Percentiles rank a stretch among this genome's conserved stretches.
phyloP scores from a whole-genome alignment of 1,284 basidiomycete genomes.

The Pterula multifida region DNA sequence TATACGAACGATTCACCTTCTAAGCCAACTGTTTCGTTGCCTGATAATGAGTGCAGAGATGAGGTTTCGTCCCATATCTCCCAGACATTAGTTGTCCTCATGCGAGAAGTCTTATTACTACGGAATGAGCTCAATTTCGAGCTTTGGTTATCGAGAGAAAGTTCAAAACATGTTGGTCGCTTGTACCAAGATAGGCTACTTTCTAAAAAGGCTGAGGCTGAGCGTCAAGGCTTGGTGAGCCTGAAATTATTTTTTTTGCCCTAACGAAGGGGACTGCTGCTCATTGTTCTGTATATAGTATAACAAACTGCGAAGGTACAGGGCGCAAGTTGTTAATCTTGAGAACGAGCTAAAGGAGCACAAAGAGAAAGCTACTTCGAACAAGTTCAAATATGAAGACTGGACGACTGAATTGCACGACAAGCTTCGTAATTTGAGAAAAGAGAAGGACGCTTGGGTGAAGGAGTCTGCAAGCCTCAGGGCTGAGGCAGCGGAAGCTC shows the following conservation, averaged over 20 bases:
- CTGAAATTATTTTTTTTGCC: constrained; percentile 1
- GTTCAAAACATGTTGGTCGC: constrained; percentile 66
- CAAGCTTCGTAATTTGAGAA: constrained; percentile 51
- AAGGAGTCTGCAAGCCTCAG: constrained; percentile 48
- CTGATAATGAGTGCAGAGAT: constrained; percentile 7
- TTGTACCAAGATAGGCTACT: constrained; percentile 63
- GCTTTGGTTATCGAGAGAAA: constrained; percentile 67
- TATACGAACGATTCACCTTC: constrained; percentile 8
- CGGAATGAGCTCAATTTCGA: constrained; percentile 75
- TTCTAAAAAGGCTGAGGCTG: constrained; percentile 61
- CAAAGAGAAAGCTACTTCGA: constrained; percentile 47
- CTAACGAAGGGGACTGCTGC: not conserved
- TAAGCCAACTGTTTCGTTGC: constrained; percentile 10
- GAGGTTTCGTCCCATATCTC: constrained; percentile 34
- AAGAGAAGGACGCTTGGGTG: constrained; percentile 58
- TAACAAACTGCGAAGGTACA: constrained; percentile 66
- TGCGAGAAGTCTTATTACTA: constrained; percentile 61
- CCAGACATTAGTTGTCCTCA: constrained; percentile 53
- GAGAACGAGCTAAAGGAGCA: constrained; percentile 53
- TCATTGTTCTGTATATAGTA: constrained; percentile 30
- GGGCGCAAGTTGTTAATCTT: constrained; percentile 45
- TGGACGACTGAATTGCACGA: constrained; percentile 62
- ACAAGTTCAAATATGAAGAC: constrained; percentile 57
- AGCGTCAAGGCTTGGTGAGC: constrained; percentile 69
- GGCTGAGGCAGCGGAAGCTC: constrained; percentile 50